Base-by-base conservation (phyloP, 176 grass and related monocot species). In the Oropetium thomaeum region DNA sequence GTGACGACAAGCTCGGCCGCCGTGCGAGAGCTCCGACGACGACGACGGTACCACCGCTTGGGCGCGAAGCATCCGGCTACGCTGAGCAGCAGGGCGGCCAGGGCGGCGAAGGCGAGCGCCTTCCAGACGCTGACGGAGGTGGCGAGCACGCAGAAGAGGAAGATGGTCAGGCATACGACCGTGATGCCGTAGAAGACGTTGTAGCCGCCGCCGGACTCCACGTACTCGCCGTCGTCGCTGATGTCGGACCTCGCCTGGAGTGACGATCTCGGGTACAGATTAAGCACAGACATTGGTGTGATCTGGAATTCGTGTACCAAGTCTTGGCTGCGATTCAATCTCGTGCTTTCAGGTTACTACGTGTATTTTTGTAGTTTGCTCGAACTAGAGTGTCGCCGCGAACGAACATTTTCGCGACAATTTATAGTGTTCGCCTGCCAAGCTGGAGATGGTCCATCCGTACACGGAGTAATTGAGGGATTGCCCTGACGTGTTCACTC, bases 131-230 rank as follows among this genome's bases (percentile, higher is more conserved):
- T 53, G 41, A 81, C 25, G 9, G 63, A 69, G 48, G 84, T 27
- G n/a, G 64, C 70, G 34, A 81, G 32, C 31, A 35, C 70, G 29
- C 69, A 82, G 67, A 85, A 85, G 1, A 85, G 35, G 32, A 82
- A 65, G 30, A 85, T 42, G 10, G 74, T 60, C 29, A 82, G 26
- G 44, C 77, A 81, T n/a, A 59, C 67, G 42, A 73, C 34, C 3
- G 62, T 22, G 45, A 89, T 80, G 43, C 35, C 82, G 67, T 76
- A 75, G 25, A 73, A 64, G 12, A 32, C 26, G 60, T 58, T 43
- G 71, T 49, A 70, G 6, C 52, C 63, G 49, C 37, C 31, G 43
- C 1, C 10, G 0, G 7, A 1, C 32, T 30, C 59, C 15, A n/a
- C 4, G 51, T 7, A n/a, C 3, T n/a, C 29, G 28, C 8, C 65